Base-by-base conservation (phyloP, 305 asterid genomes). In the Fraxinus platypoda region DNA sequence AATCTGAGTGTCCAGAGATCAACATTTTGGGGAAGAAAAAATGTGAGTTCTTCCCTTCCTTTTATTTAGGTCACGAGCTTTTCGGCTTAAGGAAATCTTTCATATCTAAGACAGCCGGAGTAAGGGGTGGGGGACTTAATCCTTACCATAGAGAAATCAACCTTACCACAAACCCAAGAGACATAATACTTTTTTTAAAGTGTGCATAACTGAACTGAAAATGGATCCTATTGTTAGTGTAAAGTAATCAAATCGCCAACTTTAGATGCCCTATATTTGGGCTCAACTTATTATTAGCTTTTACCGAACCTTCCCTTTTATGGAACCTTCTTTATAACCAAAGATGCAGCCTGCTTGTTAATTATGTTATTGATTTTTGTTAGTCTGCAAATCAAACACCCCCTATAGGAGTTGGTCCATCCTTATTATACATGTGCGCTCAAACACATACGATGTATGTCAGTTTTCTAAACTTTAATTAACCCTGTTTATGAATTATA, bases 1-100 rank as follows among this genome's bases (percentile, higher is more conserved):
- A 89, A 85, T 87, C 84, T 73, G 85, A 92, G 81, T 85, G 87
- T 84, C 87, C 91, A 92, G 90, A 92, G 93, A 87, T 89, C 99
- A 72, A 87, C 91, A 64, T 92, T 95, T 84, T 95, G 99, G 98
- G 97, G 97, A 81, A 88, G 93, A 87, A 93, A 89, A 88, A 94
- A 80, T 83, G 99, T 95, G 86, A 93, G 99, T 87, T 81, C 66
- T 78, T 74, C 81, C 57, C 28, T 31, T 72, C 64, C 25, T 64
- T 31, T 71, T 77, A 23, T 23, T 21, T 6, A 49, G 26, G 25
- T 41, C 37, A 77, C 38, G 35, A 77, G 78, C 68, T 23, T 71
- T 62, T 41, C 46, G 70, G 7, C 64, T 68, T 2, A 75, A 41
- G 64, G 80, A 37, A 74, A 62, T 77, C 73, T 26, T 37, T 26